Evolutionary conservation across 2,329 filamentous ascomycete genomes (phyloP), one percentile per base, ranked within the genome.

Genomic region (Aspergillus jensenii): DNA sequence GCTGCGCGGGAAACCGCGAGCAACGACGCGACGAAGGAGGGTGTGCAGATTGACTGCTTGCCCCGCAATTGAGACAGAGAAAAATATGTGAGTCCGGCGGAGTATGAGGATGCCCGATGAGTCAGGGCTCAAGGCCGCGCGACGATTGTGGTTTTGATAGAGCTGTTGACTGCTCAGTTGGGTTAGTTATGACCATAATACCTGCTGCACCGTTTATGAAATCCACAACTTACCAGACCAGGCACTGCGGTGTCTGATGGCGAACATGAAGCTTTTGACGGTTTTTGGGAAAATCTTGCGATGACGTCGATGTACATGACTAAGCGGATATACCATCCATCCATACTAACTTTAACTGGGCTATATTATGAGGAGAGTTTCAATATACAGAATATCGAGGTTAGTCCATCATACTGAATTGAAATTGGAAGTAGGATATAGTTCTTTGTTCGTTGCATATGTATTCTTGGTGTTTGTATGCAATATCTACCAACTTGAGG

Each of bases 1-100:
- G 63, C 66, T 68, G 65, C 66, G 65, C 68, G 65, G 68, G 65
- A 63, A 46, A 45, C 56, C 65, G 67, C 71, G 70, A 68, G 69
- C 67, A 52, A 67, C 59, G 55, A 66, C 45, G 57, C 67, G 69
- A 62, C 59, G 56, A 33, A 64, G 27, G 43, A 58, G 55, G 14
- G 48, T 62, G 59, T 68, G 61, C 71, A 73, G 61, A 57, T 68
- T 74, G 70, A 60, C 62, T 50, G 52, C 40, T 19, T 43, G 23
- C 40, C 43, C 31, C 39, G 45, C 47, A 52, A 53, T 45, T 23
- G 48, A 49, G 39, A 49, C 14, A 31, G 15, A 31, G 15, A 43
- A 25, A 12, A 27, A n/a, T 44, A 21, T 43, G 23, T 19, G 49
- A 31, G 55, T 45, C 44, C 27, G 17, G 35, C 45, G 27, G 21